phyloP scores from a whole-genome alignment of 2,329 filamentous ascomycete genomes.

The Aureobasidium sp. region DNA sequence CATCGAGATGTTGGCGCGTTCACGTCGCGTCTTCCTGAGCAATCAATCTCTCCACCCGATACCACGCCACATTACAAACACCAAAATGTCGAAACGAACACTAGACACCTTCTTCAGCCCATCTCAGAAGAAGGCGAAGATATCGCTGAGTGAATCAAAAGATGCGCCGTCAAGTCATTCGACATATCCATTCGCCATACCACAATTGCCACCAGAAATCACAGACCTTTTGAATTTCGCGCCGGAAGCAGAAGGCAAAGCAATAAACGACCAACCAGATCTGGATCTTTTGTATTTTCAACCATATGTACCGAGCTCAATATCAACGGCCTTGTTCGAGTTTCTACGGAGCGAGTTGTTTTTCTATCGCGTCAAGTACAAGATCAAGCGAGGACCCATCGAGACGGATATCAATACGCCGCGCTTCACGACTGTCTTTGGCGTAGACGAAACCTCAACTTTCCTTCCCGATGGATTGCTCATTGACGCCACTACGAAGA shows the following conservation, averaged over 20 bases:
- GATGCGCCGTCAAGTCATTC: slow-evolving; percentile 35
- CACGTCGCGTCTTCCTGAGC: slow-evolving; percentile 11
- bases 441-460: slow-evolving; percentile 56
- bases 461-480: slow-evolving; percentile 35
- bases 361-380: slow-evolving; percentile 68
- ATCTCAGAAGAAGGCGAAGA: slow-evolving; percentile 34
- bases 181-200: slow-evolving; percentile 48
- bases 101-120: slow-evolving; percentile 63
- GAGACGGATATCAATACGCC: slow-evolving; percentile 40
- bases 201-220: slow-evolving; percentile 41
- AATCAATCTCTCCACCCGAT: neutral
- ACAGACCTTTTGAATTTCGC: slow-evolving; percentile 34
- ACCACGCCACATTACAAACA: slow-evolving; percentile 23
- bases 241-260: slow-evolving; percentile 43
- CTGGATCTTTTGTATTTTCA: slow-evolving; percentile 70
- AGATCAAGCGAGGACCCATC: slow-evolving; percentile 54
- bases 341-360: slow-evolving; percentile 65
- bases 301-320: slow-evolving; percentile 57
- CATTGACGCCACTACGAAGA: slow-evolving; percentile 29
- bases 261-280: slow-evolving; percentile 60
- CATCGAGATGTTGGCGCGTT: slow-evolving; percentile 10
- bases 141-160: slow-evolving; percentile 16
- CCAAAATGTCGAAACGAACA: slow-evolving; percentile 46
- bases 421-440: slow-evolving; percentile 60
- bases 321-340: slow-evolving; percentile 55